These are phyloP conservation scores for Rhodosporidiobolus sp. DNA, from an alignment of 768 basidiomycete genomes.

Conservation along the genomic window DNA sequence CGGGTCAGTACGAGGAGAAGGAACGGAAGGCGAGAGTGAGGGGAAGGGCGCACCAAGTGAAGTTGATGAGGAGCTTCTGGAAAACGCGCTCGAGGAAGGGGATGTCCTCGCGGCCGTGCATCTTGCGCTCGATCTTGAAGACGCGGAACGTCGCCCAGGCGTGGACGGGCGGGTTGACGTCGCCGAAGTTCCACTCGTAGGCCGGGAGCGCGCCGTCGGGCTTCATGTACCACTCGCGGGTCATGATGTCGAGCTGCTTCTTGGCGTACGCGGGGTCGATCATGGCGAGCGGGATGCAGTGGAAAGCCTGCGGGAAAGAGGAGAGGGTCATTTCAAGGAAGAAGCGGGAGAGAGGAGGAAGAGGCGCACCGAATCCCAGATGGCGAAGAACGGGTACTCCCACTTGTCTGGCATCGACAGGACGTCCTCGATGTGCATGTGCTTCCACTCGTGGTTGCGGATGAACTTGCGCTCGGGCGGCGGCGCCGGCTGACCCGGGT, in stretches of 20 bases:
- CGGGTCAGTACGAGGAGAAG: background rate
- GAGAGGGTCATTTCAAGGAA: background rate
- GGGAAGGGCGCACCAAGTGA: constrained; percentile 75
- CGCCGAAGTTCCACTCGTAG: constrained; percentile 93
- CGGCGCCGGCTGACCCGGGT: constrained; percentile 90
- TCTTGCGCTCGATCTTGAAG: constrained; percentile 97
- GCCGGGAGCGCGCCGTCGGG: constrained; percentile 98
- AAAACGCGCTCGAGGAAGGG: constrained; percentile 94
- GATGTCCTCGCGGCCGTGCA: constrained; percentile 84
- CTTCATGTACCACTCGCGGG: constrained; percentile 96
- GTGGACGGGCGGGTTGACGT: constrained; percentile 98
- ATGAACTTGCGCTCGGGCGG: constrained; percentile 81
- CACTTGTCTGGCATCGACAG: constrained; percentile 99
- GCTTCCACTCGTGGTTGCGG: constrained; percentile 92
- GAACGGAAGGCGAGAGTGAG: no score
- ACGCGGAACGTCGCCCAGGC: constrained; percentile 98
- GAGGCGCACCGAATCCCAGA: constrained; percentile 50
- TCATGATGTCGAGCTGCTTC: constrained; percentile 92
- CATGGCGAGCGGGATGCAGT: constrained; percentile 94
- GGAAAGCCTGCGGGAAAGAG: constrained; percentile 93
- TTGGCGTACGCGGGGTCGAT: constrained; percentile 95
- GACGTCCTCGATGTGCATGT: constrained; percentile 91
- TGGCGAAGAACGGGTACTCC: constrained; percentile 99
- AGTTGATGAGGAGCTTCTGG: constrained; percentile 93
- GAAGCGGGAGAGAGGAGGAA: background rate